Percentiles rank a stretch among this genome's conserved stretches.
Conservation (phyloP, 768 basidiomycete genomes). For the Rhodocollybia butyracea region DNA sequence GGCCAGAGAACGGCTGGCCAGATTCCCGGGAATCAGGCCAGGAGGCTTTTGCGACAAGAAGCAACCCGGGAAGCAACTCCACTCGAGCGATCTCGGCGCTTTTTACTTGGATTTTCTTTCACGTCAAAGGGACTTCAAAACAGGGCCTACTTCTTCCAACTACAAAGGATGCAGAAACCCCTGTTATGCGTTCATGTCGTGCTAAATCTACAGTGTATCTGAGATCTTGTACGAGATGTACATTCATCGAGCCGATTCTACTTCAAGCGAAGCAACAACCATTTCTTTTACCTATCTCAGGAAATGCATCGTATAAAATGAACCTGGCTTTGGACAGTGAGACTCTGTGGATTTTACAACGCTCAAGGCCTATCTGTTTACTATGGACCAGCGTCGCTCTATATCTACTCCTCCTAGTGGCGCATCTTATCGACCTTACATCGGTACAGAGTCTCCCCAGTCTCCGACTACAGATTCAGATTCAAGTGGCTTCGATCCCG, state of each 20-base stretch:
- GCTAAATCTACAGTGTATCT: no score
- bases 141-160: not conserved
- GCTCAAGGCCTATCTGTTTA: not conserved
- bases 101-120: slow-evolving; percentile 7
- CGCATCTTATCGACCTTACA: not conserved
- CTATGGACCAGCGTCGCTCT: not conserved
- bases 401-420: not conserved
- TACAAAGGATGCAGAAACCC: slow-evolving; percentile 2
- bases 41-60: not conserved
- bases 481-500: not conserved
- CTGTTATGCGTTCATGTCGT: not conserved
- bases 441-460: no score
- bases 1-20: not conserved
- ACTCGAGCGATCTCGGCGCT: not conserved
- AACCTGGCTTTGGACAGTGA: not conserved
- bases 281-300: slow-evolving; percentile 1
- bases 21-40: not conserved
- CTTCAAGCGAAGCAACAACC: slow-evolving; percentile 5
- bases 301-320: slow-evolving; percentile 1
- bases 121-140: slow-evolving; percentile 6
- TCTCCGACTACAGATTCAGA: not conserved
- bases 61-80: not conserved
- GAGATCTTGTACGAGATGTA: no score
- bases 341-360: not conserved
- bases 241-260: not conserved